Evolutionary conservation across 1,139 yeast genomes (phyloP), one percentile per base, ranked within the genome.

Genomic region (Yamadazyma pseudoaaseri): DNA sequence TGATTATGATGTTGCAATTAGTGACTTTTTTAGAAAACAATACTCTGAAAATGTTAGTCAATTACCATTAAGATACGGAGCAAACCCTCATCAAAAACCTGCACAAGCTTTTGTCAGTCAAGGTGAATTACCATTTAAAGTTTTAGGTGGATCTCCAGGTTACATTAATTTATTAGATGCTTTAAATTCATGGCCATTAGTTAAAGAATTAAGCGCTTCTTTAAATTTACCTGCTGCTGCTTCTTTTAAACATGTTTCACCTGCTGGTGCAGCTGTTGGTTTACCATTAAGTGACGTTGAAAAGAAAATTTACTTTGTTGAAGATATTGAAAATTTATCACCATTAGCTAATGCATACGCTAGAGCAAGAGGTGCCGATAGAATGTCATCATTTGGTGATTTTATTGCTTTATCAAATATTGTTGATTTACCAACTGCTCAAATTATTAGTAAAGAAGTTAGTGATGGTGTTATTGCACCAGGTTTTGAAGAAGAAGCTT

Each of bases 381-480:
- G 98, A 76, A 92, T 92, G 98, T 89, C 97, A 10, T 86, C 96
- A 11, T 92, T 92, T 58, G 98, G 98, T 59, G 98, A 92, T 68
- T 92, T 90, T 76, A 92, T 92, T 56, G 98, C 98, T 36, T 75
- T 92, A 46, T 87, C 97, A 42, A 90, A 90, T 73, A 86, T 86
- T 65, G 98, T 92, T 47, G 98, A 92, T 62, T 72, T 85, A 38
- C 90, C 97, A 58, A 92, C 98, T 40, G 98, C 98, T 37, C 86
- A 86, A 65, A 92, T 92, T 65, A 92, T 92, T 60, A 85, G 97
- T 40, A 87, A 86, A 67, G 98, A 92, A 71, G 98, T 92, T 29
- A 83, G 95, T 28, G 98, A 92, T 60, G 98, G 98, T 73, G 96
- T 92, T 41, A 86, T 92, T 70, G 98, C 98, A 27, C 98, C 98